Percentiles rank a stretch among this genome's conserved stretches.
phyloP scores from a whole-genome alignment of 2,329 filamentous ascomycete species.

The Aureobasidium leucospermi region DNA sequence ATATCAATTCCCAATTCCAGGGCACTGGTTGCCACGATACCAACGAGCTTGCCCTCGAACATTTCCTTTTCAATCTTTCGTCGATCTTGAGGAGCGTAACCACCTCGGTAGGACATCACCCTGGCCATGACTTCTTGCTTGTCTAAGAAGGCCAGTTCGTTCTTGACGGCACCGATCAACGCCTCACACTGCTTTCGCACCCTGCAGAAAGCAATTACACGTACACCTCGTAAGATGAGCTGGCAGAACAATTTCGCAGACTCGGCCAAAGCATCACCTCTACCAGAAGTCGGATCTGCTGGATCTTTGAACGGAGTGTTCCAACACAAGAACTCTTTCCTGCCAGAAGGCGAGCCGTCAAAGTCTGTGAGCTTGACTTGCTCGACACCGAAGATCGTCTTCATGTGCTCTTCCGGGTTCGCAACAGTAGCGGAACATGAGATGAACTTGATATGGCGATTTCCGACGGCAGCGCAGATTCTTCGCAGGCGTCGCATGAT shows the following conservation, averaged over 20 bases:
- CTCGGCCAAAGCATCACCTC: slow-evolving; percentile 75
- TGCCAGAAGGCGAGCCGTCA: slow-evolving; percentile 84
- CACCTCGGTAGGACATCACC: slow-evolving; percentile 93
- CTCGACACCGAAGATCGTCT: slow-evolving; percentile 83
- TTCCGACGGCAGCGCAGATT: slow-evolving; percentile 85
- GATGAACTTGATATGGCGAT: slow-evolving; percentile 77
- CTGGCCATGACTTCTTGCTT: slow-evolving; percentile 66
- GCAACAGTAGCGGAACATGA: slow-evolving; percentile 95
- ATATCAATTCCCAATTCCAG: slow-evolving; percentile 94
- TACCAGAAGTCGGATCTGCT: slow-evolving; percentile 74
- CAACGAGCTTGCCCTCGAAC: slow-evolving; percentile 90
- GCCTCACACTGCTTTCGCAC: slow-evolving; percentile 84
- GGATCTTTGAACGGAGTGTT: slow-evolving; percentile 94
- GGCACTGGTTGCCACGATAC: slow-evolving; percentile 88
- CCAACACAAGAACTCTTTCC: slow-evolving; percentile 96
- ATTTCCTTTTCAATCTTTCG: slow-evolving; percentile 87
- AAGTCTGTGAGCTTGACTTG: slow-evolving; percentile 77
- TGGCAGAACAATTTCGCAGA: slow-evolving; percentile 88
- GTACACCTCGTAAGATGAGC: slow-evolving; percentile 76
- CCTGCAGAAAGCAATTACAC: slow-evolving; percentile 88
- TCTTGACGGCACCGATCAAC: slow-evolving; percentile 70
- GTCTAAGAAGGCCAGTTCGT: slow-evolving; percentile 66
- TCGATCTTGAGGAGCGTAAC: slow-evolving; percentile 87
- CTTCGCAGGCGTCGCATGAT: slow-evolving; percentile 86
- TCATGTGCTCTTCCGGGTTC: slow-evolving; percentile 87